Percentiles rank a stretch among this genome's conserved stretches.
These are phyloP conservation scores for Kwoniella newhampshirensis DNA, from an alignment of 768 basidiomycete genomes.

Conservation along the genomic window DNA sequence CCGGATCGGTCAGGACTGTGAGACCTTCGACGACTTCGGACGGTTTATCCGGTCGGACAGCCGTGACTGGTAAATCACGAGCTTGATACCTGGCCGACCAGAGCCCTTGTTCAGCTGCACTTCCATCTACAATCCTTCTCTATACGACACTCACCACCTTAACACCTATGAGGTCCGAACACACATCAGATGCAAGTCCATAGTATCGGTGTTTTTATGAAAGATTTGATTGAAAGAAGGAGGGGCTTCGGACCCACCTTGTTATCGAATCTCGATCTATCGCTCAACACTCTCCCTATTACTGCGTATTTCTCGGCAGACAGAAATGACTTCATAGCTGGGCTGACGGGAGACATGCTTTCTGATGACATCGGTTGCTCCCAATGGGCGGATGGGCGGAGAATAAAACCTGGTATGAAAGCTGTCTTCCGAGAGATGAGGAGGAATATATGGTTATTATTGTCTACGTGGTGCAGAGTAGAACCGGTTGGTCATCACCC, in stretches of 20 bases:
- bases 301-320: slow-evolving; percentile 40
- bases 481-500: too few relatives aligned
- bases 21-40: slow-evolving; percentile 34
- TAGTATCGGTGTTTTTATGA: too few relatives aligned
- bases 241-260: slow-evolving; percentile 28
- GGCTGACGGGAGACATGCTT: slow-evolving; percentile 13
- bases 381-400: too few relatives aligned
- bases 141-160: slow-evolving; percentile 25
- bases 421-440: too few relatives aligned
- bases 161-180: slow-evolving; percentile 26
- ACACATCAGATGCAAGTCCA: neutral
- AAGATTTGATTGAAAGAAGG: neutral
- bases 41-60: slow-evolving; percentile 28
- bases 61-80: slow-evolving; percentile 33
- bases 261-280: slow-evolving; percentile 39
- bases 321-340: slow-evolving; percentile 45
- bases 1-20: slow-evolving; percentile 23
- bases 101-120: too few relatives aligned
- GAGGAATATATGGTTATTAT: too few relatives aligned
- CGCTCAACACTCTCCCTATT: slow-evolving; percentile 40
- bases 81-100: slow-evolving; percentile 29
- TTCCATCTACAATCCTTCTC: too few relatives aligned
- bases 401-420: too few relatives aligned
- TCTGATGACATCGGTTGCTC: neutral
- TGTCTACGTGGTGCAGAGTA: too few relatives aligned